phyloP scores from a whole-genome alignment of 179 eudicot species.

The Gypsophila paniculata region DNA sequence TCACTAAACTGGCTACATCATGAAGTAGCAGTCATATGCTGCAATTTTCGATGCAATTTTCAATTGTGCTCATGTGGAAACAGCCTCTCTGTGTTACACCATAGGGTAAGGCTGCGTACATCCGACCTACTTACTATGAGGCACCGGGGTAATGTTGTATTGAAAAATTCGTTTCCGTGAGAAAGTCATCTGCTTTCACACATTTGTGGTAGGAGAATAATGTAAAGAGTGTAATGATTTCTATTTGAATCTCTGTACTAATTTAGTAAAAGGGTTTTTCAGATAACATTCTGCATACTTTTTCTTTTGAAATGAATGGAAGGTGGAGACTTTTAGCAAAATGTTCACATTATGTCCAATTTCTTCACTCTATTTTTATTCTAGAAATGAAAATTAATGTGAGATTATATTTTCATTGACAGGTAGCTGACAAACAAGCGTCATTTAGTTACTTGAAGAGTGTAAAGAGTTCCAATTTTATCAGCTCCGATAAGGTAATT shows the following conservation, averaged over 20 bases:
- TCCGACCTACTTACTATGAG: no score
- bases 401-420: constrained; percentile 13
- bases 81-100: no score
- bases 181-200: constrained; percentile 6
- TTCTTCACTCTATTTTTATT: neutral
- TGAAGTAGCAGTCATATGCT: no score
- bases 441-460: constrained; percentile 58
- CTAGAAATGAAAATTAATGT: neutral
- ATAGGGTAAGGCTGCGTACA: no score
- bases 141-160: no score
- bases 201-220: neutral
- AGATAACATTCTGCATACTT: neutral
- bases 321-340: neutral
- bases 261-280: constrained; percentile 6
- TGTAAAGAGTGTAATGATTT: neutral
- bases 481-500: constrained; percentile 82
- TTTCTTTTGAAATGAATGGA: no score
- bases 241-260: neutral
- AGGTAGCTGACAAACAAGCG: constrained; percentile 73
- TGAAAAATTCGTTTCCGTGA: neutral
- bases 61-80: no score
- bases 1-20: no score
- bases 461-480: constrained; percentile 72
- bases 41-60: no score
- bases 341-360: neutral